Conservation (phyloP, 129 eudicot genomes). For the Glebionis coronaria region DNA sequence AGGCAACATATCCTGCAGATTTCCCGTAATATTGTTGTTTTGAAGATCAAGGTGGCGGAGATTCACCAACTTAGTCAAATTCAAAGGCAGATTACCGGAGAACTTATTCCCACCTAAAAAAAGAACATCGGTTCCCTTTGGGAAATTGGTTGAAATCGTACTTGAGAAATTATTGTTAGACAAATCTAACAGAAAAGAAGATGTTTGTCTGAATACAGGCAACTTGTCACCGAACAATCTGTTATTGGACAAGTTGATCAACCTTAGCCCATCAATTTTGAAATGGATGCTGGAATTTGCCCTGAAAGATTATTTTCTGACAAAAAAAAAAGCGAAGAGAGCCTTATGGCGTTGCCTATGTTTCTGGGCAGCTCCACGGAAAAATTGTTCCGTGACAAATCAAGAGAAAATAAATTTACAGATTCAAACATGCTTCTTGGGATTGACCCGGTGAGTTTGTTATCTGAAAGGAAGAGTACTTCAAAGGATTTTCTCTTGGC, state of each 20-base stretch:
- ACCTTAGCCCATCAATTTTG: conserved; percentile 24
- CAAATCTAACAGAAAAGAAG: conserved; percentile 15
- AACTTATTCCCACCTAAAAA: conserved; percentile 40
- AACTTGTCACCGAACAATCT: conserved; percentile 36
- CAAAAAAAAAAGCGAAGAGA: conserved; percentile 30
- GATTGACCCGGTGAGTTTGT: conserved; percentile 33
- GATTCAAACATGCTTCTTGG: conserved; percentile 39
- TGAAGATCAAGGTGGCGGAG: conserved; percentile 48
- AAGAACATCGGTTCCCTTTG: conserved; percentile 20
- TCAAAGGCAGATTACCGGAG: conserved; percentile 37
- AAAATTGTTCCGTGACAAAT: conserved; percentile 40
- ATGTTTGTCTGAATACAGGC: conserved; percentile 24
- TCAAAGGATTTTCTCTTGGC: conserved; percentile 35
- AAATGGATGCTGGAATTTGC: conserved; percentile 37
- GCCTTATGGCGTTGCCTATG: conserved; percentile 36
- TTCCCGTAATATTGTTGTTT: conserved; percentile 33
- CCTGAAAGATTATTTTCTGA: conserved; percentile 41
- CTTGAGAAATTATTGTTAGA: conserved; percentile 40
- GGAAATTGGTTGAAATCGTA: conserved; percentile 30
- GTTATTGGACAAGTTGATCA: conserved; percentile 42
- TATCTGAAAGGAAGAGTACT: conserved; percentile 31
- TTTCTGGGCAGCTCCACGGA: conserved; percentile 37
- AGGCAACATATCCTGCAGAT: conserved; percentile 22
- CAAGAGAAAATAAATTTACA: conserved; percentile 18
- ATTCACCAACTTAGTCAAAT: conserved; percentile 26